These are phyloP conservation scores for Macrophomina tecta DNA, from an alignment of 2,329 filamentous ascomycete species.

Conservation along the genomic window DNA sequence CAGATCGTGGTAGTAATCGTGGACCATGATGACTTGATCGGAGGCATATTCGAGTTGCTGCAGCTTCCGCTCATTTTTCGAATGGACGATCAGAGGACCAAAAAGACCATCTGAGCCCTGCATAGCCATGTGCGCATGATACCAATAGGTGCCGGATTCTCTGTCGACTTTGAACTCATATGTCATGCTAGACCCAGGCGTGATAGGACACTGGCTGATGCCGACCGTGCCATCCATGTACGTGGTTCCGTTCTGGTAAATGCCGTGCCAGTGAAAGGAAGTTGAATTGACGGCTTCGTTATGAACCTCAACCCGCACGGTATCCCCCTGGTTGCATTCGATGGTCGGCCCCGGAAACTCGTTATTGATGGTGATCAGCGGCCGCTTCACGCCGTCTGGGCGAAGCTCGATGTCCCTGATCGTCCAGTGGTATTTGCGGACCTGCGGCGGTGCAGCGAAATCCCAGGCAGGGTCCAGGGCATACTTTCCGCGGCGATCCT, in stretches of 20 bases:
- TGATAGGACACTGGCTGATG: constrained; percentile 71
- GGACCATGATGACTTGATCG: constrained; percentile 68
- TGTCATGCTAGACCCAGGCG: constrained; percentile 66
- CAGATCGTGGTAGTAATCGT: constrained; percentile 71
- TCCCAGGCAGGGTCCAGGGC: constrained; percentile 65
- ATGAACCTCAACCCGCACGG: constrained; percentile 67
- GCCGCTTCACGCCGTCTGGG: constrained; percentile 60
- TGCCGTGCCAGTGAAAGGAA: constrained; percentile 72
- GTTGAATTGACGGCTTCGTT: constrained; percentile 67
- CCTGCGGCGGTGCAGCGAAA: constrained; percentile 54
- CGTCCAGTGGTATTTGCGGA: constrained; percentile 66
- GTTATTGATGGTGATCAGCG: constrained; percentile 50
- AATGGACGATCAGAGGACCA: constrained; percentile 68
- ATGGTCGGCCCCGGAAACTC: constrained; percentile 49
- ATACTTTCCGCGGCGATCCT: constrained; percentile 43
- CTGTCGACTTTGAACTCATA: constrained; percentile 67
- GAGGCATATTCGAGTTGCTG: constrained; percentile 51
- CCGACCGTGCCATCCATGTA: constrained; percentile 74
- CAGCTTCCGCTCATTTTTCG: constrained; percentile 50
- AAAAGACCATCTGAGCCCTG: constrained; percentile 75
- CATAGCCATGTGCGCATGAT: constrained; percentile 71
- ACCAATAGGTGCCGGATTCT: constrained; percentile 76
- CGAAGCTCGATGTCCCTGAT: constrained; percentile 64
- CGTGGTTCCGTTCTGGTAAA: constrained; percentile 72
- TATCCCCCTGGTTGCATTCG: constrained; percentile 66